Evolutionary conservation across 805 yeast species (phyloP), one percentile per base, ranked within the genome.

Genomic region (Candida rishiriensis): DNA sequence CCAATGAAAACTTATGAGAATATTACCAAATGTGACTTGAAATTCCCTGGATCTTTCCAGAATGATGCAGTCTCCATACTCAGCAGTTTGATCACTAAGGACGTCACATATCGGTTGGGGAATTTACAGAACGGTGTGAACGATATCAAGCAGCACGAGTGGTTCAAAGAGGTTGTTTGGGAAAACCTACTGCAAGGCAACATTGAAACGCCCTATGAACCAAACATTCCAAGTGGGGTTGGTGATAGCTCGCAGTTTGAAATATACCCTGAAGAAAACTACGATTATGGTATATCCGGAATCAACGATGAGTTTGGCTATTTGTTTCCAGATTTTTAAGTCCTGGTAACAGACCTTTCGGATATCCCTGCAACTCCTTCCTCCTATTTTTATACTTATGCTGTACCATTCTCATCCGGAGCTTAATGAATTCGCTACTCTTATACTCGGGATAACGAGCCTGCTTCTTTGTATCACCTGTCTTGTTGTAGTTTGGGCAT

Each of bases 201-300:
- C 57, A 78, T 78, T 36, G 83, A 78, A 52, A 78, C 83, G 15
- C 83, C 83, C 1, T 78, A 78, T 57, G 83, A 78, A 61, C 83
- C 83, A 31, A 81, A 81, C 13, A 78, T 78, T 53, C 77, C 83
- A 9, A 75, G 80, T 14, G 83, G 83, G 31, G 81, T 78, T 21
- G 83, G 83, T 41, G 83, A 78, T 57, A 71, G 81, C 3, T 74
- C 80, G 5, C 70, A 75, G 43, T 83, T 80, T 51, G 90, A 84
- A 60, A 75, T 81, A 52, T 84, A 84, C 55, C 88, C 89, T 0
- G 90, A 84, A 59, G 95, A 88, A 54, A 83, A 81, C 46, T 71
- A 81, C 44, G 93, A 91, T 56, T 91, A 91, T 60, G 97, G 97
- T 38, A 73, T 74, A 21, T 65, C 67, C 15, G 86, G 87, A 10